Conservation (phyloP, 805 yeast genomes). For the Blastobotrys parvus region DNA sequence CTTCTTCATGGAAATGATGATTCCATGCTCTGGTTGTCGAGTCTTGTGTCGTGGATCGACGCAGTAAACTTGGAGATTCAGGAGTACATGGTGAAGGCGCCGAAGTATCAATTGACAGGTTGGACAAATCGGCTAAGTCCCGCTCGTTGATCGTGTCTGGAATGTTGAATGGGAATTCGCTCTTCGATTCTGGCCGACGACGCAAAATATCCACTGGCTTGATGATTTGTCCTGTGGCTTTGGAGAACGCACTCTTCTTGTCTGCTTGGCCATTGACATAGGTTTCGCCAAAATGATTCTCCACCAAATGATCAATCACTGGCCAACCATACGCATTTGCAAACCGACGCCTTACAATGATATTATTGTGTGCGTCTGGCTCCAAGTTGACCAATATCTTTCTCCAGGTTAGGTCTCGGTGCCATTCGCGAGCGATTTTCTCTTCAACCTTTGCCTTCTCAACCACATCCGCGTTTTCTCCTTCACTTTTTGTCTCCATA, state of each 20-base stretch:
- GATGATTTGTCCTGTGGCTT: not conserved
- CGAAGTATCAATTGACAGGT: slow-evolving; percentile 1
- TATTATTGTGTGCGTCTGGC: slow-evolving; percentile 95
- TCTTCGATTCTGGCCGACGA: not conserved
- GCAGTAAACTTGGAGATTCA: not conserved
- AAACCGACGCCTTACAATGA: slow-evolving; percentile 78
- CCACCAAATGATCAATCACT: slow-evolving; percentile 73
- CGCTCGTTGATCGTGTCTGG: not conserved
- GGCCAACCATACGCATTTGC: slow-evolving; percentile 96
- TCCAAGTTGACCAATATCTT: slow-evolving; percentile 77
- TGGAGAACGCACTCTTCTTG: not conserved
- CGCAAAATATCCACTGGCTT: slow-evolving; percentile 2
- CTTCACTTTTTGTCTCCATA: slow-evolving; percentile 1
- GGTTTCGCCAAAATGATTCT: slow-evolving; percentile 43
- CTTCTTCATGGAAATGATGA: slow-evolving; percentile 10
- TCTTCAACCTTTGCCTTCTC: slow-evolving; percentile 51
- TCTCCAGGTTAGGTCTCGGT: slow-evolving; percentile 76
- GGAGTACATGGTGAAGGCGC: not conserved
- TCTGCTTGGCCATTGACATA: not conserved
- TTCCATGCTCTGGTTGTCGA: slow-evolving; percentile 14
- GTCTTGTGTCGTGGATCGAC: not conserved
- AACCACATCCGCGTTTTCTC: slow-evolving; percentile 9
- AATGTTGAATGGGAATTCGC: not conserved
- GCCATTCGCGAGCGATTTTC: slow-evolving; percentile 82
- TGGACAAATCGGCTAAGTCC: not conserved